Evolutionary conservation across 2,329 filamentous ascomycete genomes (phyloP), one percentile per base, ranked within the genome.

Genomic region (Epichloe sp.): DNA sequence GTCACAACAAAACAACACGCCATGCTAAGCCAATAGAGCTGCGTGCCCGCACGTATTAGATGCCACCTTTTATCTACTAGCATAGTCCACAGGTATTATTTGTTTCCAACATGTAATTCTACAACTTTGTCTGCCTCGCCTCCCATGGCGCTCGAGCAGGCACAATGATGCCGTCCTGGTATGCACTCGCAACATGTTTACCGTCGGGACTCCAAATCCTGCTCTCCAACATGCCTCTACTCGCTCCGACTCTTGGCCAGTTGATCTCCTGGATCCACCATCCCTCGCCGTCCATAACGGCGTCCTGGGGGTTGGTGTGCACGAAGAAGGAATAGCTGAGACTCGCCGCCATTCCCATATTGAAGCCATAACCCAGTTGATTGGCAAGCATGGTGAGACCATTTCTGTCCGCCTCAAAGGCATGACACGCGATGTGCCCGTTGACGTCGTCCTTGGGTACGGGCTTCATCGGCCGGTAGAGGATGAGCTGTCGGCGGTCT

Each of bases 241-340:
- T 74, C 2, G 71, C 69, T 21, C 63, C 70, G 3, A 71, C 65
- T 21, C 75, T 62, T 3, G 76, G 73, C 59, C 76, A 78, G 35
- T 58, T 68, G 1, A 66, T 65, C 58, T 79, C 76, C 58, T 77
- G 73, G 15, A 79, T 59, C 76, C 76, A 79, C 76, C 76, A 79
- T 12, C 65, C 65, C 3, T 67, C 63, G 3, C 65, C 66, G 5
- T 62, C 58, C 71, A 79, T 77, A 6, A 76, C 67, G 0, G 73
- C 68, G 43, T 74, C 70, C 4, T 70, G 66, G 0, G 66, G 66
- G 42, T 77, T 74, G 35, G 73, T 71, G 52, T 79, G 76, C 5
- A 79, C 63, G 17, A 75, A 74, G 52, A 78, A 75, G 0, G 70
- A 71, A 53, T 76, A 77, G 56, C 69, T 75, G 50, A 79, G 56